Evolutionary conservation across 2,329 filamentous ascomycete species (phyloP).

Genomic region (Helotiales sp.): DNA sequence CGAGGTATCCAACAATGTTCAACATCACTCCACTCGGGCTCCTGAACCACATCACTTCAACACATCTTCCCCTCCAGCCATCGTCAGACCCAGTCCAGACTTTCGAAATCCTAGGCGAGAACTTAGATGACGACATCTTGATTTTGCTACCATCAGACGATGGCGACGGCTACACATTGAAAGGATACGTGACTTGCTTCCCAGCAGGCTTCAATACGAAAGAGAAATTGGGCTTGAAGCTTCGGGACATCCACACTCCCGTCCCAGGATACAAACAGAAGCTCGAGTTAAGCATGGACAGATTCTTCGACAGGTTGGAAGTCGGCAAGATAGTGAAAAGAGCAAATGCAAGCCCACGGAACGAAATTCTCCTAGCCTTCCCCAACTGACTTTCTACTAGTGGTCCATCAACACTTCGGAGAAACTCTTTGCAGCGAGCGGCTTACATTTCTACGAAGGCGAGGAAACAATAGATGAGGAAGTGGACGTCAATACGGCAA

Average conservation of each 20-base stretch:
- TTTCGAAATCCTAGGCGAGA: slow-evolving; percentile 54
- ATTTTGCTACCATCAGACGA: slow-evolving; percentile 55
- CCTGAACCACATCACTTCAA: slow-evolving; percentile 52
- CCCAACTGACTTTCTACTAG: slow-evolving; percentile 9
- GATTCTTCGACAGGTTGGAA: slow-evolving; percentile 60
- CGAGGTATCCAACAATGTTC: slow-evolving; percentile 61
- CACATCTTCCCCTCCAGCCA: slow-evolving; percentile 47
- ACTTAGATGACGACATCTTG: slow-evolving; percentile 65
- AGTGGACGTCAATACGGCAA: slow-evolving; percentile 52
- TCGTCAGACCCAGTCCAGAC: slow-evolving; percentile 46
- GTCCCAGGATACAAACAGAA: slow-evolving; percentile 63
- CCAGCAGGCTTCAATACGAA: slow-evolving; percentile 62
- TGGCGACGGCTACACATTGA: slow-evolving; percentile 53
- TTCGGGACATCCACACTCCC: slow-evolving; percentile 61
- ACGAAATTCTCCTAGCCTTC: neutral
- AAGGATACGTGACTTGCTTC: slow-evolving; percentile 61
- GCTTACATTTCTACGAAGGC: slow-evolving; percentile 50
- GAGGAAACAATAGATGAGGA: slow-evolving; percentile 45
- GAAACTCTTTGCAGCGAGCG: slow-evolving; percentile 46
- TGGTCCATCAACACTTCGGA: slow-evolving; percentile 53
- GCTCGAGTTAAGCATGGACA: slow-evolving; percentile 63
- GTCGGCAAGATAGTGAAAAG: slow-evolving; percentile 60
- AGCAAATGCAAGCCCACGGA: slow-evolving; percentile 48
- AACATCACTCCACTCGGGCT: slow-evolving; percentile 43
- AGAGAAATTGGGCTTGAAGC: slow-evolving; percentile 56